Conservation (phyloP, 805 yeast genomes). For the Tanozyma kutaoensis region DNA sequence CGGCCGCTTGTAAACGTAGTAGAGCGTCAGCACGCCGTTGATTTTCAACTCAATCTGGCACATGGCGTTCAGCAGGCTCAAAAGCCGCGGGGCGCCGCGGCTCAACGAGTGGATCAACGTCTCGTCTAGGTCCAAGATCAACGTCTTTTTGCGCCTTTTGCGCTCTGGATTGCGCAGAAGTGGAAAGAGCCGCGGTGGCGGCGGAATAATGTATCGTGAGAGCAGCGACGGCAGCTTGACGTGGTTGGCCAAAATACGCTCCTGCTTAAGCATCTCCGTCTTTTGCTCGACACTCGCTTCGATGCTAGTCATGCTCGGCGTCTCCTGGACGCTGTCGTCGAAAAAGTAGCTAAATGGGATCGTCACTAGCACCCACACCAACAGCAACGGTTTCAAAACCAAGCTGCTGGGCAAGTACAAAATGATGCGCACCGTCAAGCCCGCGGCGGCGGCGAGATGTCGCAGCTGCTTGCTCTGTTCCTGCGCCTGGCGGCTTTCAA, state of each 20-base stretch:
- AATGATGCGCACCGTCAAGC: slow-evolving; percentile 17
- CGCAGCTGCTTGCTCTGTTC: too few species aligned
- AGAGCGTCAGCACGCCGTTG: slow-evolving; percentile 63
- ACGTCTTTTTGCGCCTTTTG: slow-evolving; percentile 38
- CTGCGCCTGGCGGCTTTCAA: too few species aligned
- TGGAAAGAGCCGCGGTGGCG: slow-evolving; percentile 31
- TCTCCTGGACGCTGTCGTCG: slow-evolving; percentile 1
- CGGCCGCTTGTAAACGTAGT: slow-evolving; percentile 87
- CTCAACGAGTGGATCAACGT: slow-evolving; percentile 87
- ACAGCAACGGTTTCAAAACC: slow-evolving; percentile 36
- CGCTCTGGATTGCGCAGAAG: slow-evolving; percentile 24
- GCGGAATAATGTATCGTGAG: slow-evolving; percentile 30
- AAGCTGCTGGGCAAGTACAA: slow-evolving; percentile 15
- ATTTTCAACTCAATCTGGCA: slow-evolving; percentile 52
- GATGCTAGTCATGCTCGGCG: background rate
- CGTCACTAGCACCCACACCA: slow-evolving; percentile 36
- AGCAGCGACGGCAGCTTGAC: slow-evolving; percentile 28
- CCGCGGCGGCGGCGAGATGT: background rate
- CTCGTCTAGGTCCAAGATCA: slow-evolving; percentile 86
- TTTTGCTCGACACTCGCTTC: slow-evolving; percentile 10
- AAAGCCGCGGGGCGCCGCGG: slow-evolving; percentile 39
- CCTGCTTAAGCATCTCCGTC: slow-evolving; percentile 25
- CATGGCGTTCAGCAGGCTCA: slow-evolving; percentile 30
- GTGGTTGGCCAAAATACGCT: slow-evolving; percentile 23
- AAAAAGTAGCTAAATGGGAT: slow-evolving; percentile 40